Conservation (phyloP, 2,329 filamentous ascomycete genomes). For the Cadophora sp. region DNA sequence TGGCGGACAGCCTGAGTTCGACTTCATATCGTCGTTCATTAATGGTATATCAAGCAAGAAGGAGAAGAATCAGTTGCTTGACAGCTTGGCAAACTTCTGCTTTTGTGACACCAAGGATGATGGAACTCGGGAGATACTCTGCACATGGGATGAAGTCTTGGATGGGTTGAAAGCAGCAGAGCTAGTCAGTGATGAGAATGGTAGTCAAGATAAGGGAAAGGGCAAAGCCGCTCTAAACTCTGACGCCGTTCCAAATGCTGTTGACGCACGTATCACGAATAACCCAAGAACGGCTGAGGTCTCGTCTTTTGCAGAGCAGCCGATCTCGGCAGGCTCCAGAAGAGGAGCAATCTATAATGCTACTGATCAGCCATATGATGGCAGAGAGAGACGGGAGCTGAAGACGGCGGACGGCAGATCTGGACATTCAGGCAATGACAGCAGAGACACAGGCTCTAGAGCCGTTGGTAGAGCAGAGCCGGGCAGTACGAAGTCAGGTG, state of each 20-base stretch:
- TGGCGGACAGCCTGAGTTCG: conserved; percentile 22
- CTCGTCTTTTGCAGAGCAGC: not conserved
- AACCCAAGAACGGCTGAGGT: not conserved
- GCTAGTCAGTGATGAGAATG: conserved; percentile 15
- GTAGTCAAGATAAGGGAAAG: not conserved
- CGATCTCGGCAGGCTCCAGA: not conserved
- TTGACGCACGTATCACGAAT: not conserved
- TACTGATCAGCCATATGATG: not conserved
- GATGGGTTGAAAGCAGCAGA: conserved; percentile 26
- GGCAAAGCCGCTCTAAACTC: not conserved
- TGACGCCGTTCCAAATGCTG: not conserved
- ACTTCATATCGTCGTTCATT: conserved; percentile 35
- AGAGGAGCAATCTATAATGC: not conserved
- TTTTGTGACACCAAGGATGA: conserved; percentile 24
- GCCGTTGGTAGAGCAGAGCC: not conserved
- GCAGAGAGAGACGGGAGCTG: not conserved
- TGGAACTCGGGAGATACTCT: conserved; percentile 32
- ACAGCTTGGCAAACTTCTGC: conserved; percentile 28
- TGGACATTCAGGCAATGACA: not conserved
- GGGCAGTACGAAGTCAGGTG: not conserved
- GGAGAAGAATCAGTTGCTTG: conserved; percentile 24
- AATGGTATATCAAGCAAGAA: conserved; percentile 28
- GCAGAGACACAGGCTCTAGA: not conserved
- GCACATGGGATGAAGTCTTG: conserved; percentile 34
- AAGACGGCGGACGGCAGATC: not conserved